A percentile compares a stretch with the other conserved stretches of the same genome.
phyloP scores from a whole-genome alignment of 2,329 filamentous ascomycete species.

The Geosmithia putterillii region DNA sequence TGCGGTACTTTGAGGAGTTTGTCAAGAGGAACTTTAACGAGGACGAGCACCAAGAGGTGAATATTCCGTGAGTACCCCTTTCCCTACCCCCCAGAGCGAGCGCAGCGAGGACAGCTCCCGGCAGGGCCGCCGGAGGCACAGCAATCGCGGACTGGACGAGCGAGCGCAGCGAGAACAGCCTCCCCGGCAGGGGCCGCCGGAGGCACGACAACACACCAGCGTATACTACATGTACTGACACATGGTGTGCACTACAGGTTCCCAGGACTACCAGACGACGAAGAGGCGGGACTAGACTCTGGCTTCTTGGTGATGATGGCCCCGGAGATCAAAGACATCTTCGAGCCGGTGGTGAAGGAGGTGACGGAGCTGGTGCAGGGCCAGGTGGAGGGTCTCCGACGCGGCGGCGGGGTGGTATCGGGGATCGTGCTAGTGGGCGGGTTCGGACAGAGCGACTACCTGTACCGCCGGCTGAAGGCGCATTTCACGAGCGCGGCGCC shows the following conservation, averaged over 20 bases:
- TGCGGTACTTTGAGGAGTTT: conserved; percentile 74
- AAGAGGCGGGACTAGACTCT: conserved; percentile 61
- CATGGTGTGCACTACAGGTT: conserved; percentile 38
- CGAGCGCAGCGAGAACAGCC: no score
- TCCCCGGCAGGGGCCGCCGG: no score
- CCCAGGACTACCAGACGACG: conserved; percentile 63
- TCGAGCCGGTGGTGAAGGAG: conserved; percentile 62
- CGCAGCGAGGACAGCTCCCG: no score
- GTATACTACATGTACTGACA: no score
- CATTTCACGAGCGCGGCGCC: conserved; percentile 51
- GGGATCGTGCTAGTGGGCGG: conserved; percentile 76
- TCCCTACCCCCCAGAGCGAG: not conserved
- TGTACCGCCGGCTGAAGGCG: conserved; percentile 57
- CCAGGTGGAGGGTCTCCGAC: conserved; percentile 50
- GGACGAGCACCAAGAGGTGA: conserved; percentile 65
- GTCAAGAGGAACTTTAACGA: conserved; percentile 77
- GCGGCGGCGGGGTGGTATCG: conserved; percentile 49
- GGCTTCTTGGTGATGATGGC: conserved; percentile 65
- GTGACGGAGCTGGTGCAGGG: conserved; percentile 57
- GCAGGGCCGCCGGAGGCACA: no score
- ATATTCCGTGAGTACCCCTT: conserved; percentile 47
- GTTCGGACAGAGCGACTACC: conserved; percentile 68
- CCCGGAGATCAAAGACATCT: conserved; percentile 59
- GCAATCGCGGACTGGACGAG: no score
- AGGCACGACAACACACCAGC: no score